Percentiles rank a stretch among this genome's conserved stretches.
Conservation (phyloP, 176 grass and related monocot genomes). For the Miscanthus lutarioriparius region DNA sequence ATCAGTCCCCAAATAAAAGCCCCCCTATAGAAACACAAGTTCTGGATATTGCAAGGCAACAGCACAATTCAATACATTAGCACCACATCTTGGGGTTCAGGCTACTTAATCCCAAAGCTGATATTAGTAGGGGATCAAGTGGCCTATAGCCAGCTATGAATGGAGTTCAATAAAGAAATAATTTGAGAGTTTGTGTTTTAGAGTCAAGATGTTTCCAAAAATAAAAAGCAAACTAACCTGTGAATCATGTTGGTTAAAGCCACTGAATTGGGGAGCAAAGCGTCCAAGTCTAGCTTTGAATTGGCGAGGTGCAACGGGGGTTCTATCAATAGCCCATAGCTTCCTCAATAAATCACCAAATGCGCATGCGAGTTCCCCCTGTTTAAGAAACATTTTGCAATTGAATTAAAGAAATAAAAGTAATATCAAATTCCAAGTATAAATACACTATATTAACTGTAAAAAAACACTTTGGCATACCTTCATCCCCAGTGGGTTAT, state of each 20-base stretch:
- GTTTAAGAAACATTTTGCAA: slow-evolving; percentile 30
- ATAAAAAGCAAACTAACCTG: slow-evolving; percentile 54
- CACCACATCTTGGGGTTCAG: background rate
- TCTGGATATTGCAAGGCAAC: background rate
- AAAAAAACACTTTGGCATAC: slow-evolving; percentile 41
- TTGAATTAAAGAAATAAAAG: slow-evolving; percentile 14
- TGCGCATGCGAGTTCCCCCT: slow-evolving; percentile 89
- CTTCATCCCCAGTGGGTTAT: slow-evolving; percentile 82
- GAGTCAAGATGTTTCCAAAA: background rate
- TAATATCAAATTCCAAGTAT: background rate
- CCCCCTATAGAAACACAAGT: background rate
- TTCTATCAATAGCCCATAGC: slow-evolving; percentile 79
- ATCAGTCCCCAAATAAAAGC: background rate
- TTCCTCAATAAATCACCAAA: slow-evolving; percentile 94
- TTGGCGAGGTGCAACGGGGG: slow-evolving; percentile 59
- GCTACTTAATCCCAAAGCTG: background rate
- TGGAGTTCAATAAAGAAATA: background rate
- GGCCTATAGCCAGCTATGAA: slow-evolving; percentile 2
- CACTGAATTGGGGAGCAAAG: slow-evolving; percentile 92
- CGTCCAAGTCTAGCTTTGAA: slow-evolving; percentile 83
- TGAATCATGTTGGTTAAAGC: slow-evolving; percentile 98
- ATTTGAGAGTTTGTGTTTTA: background rate
- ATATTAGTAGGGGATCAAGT: slow-evolving; percentile 27
- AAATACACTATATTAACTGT: slow-evolving; percentile 21
- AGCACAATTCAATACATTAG: slow-evolving; percentile 4